phyloP scores from a whole-genome alignment of 805 yeast species.

The Ogataea glucozyma region DNA sequence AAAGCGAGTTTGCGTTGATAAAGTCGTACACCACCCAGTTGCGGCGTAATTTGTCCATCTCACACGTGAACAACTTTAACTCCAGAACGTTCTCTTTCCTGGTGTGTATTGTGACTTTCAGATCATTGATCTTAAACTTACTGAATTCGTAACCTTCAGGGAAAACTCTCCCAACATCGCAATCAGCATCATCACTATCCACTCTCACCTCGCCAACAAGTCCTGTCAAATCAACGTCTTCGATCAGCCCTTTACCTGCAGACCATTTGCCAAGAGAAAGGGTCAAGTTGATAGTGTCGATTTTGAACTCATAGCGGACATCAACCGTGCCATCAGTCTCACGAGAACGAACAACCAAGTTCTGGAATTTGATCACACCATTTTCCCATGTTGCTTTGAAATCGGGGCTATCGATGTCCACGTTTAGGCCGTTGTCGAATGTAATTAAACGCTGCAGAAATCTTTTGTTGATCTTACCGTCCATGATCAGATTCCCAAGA shows the following conservation, averaged over 20 bases:
- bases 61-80: conserved; percentile 64
- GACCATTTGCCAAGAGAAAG: conserved; percentile 56
- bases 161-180: conserved; percentile 25
- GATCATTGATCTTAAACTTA: conserved; percentile 50
- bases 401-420: conserved; percentile 32
- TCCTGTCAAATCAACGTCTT: conserved; percentile 51
- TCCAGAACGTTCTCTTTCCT: conserved; percentile 39
- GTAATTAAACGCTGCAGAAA: conserved; percentile 33
- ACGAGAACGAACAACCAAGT: conserved; percentile 34
- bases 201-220: conserved; percentile 39
- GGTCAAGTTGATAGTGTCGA: conserved; percentile 46
- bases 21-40: conserved; percentile 63
- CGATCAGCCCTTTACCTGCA: conserved; percentile 52
- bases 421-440: conserved; percentile 34
- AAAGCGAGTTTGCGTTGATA: conserved; percentile 66
- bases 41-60: conserved; percentile 59
- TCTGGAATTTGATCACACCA: conserved; percentile 49
- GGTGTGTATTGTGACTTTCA: conserved; percentile 37
- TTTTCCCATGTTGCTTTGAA: conserved; percentile 49
- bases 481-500: conserved; percentile 39
- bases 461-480: conserved; percentile 29
- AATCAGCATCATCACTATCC: conserved; percentile 15
- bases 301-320: conserved; percentile 36
- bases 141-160: conserved; percentile 40
- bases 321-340: conserved; percentile 15